phyloP scores from a whole-genome alignment of 208 protist species.

The Acanthamoeba culbertsoni region DNA sequence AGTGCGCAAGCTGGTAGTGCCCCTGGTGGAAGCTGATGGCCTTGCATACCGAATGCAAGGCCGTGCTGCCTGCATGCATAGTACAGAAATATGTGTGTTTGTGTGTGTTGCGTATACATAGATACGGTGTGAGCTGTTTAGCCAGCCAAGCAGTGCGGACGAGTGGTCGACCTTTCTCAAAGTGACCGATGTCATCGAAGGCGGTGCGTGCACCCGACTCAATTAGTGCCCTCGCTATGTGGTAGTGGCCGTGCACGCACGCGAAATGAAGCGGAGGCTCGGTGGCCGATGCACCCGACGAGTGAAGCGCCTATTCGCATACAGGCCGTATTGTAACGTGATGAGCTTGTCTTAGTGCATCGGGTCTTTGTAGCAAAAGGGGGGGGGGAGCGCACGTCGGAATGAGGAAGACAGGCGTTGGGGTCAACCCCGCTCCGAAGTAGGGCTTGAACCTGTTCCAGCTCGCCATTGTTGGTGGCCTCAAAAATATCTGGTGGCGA shows the following conservation, averaged over 20 bases:
- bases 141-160: too few species aligned
- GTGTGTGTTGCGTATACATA: too few species aligned
- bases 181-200: not conserved
- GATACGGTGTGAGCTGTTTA: too few species aligned
- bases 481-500: slow-evolving; percentile 27
- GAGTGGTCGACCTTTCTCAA: not conserved
- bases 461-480: not conserved
- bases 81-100: too few species aligned
- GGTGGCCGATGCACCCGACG: not conserved
- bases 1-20: not conserved
- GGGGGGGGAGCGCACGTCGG: too few species aligned
- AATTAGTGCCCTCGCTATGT: not conserved
- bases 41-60: slow-evolving; percentile 29
- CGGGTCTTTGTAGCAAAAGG: too few species aligned
- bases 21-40: slow-evolving; percentile 27
- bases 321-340: too few species aligned
- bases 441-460: not conserved
- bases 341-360: too few species aligned
- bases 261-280: slow-evolving; percentile 14
- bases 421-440: not conserved
- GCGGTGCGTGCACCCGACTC: not conserved
- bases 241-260: slow-evolving; percentile 6
- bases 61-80: not conserved
- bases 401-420: not conserved
- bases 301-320: too few species aligned